phyloP scores from a whole-genome alignment of 768 basidiomycete genomes.

The Russula sp. region DNA sequence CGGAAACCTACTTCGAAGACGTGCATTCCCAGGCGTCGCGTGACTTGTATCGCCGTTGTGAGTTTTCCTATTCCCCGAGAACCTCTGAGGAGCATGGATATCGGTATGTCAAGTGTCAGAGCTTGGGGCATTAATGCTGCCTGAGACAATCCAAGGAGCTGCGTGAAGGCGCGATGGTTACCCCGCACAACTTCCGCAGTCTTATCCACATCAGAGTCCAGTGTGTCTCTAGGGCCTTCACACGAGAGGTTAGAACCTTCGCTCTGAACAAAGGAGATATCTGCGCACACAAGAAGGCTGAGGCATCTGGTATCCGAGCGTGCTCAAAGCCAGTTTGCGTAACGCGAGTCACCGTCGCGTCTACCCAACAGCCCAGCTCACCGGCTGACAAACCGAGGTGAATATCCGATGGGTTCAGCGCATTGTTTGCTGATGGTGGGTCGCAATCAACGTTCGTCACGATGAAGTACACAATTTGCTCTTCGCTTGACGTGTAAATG shows the following conservation, averaged over 20 bases:
- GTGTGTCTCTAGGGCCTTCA: background rate
- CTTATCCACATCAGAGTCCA: background rate
- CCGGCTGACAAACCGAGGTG: constrained; percentile 52
- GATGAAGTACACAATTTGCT: constrained; percentile 64
- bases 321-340: constrained; percentile 75
- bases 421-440: constrained; percentile 34
- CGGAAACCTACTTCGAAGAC: constrained; percentile 54
- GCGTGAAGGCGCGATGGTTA: constrained; percentile 34
- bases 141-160: constrained; percentile 49
- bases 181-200: background rate
- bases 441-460: constrained; percentile 72
- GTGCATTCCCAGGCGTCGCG: constrained; percentile 65
- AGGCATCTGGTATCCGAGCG: constrained; percentile 46
- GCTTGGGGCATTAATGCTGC: constrained; percentile 53
- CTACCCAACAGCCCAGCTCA: constrained; percentile 81
- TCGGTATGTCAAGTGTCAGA: constrained; percentile 50
- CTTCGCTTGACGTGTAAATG: constrained; percentile 20
- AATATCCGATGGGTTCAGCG: constrained; percentile 33
- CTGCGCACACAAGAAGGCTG: constrained; percentile 45
- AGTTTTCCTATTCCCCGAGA: constrained; percentile 77
- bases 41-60: constrained; percentile 48
- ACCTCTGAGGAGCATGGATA: constrained; percentile 75
- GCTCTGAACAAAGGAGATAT: background rate
- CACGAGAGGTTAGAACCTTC: background rate
- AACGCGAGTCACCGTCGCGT: constrained; percentile 63